phyloP scores from a whole-genome alignment of 2,329 filamentous ascomycete genomes.

The Tolypocladium nubicola region DNA sequence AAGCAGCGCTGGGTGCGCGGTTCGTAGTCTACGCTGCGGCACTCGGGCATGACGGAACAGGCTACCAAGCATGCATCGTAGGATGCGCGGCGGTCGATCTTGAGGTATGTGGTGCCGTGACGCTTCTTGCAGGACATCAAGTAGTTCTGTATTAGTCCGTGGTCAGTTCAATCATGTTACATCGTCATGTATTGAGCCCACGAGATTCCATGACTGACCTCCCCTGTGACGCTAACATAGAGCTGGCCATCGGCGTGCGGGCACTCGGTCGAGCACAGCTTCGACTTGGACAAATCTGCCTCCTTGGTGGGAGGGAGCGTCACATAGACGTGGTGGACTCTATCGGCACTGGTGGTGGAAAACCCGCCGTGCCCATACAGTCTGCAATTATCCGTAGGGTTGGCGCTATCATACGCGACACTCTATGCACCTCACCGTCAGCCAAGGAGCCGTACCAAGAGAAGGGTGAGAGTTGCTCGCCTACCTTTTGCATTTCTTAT shows the following conservation, averaged over 20 bases:
- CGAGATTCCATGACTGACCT: slow-evolving; percentile 1
- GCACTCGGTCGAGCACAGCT: slow-evolving; percentile 7
- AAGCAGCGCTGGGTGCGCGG: slow-evolving; percentile 6
- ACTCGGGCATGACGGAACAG: slow-evolving; percentile 6
- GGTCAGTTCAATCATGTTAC: no score
- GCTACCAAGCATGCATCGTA: slow-evolving; percentile 5
- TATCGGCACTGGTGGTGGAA: neutral
- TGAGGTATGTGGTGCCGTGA: slow-evolving; percentile 7
- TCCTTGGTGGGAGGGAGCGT: slow-evolving; percentile 4
- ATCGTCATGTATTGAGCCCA: neutral
- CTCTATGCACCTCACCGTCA: neutral
- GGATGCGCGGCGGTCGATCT: neutral
- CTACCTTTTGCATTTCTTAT: slow-evolving; percentile 7
- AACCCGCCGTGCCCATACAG: slow-evolving; percentile 7
- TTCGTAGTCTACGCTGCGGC: slow-evolving; percentile 8
- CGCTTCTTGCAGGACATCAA: slow-evolving; percentile 8
- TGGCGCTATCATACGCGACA: neutral
- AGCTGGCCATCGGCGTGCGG: slow-evolving; percentile 7
- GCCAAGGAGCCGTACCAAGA: no score
- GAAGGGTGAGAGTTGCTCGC: neutral
- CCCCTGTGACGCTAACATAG: neutral
- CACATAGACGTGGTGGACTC: slow-evolving; percentile 4
- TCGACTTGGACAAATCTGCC: slow-evolving; percentile 2
- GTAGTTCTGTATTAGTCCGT: slow-evolving; percentile 2
- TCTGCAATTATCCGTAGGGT: slow-evolving; percentile 4